These are phyloP conservation scores for Lotus japonicus DNA, from an alignment of 306 rosid genomes.

Conservation along the genomic window DNA sequence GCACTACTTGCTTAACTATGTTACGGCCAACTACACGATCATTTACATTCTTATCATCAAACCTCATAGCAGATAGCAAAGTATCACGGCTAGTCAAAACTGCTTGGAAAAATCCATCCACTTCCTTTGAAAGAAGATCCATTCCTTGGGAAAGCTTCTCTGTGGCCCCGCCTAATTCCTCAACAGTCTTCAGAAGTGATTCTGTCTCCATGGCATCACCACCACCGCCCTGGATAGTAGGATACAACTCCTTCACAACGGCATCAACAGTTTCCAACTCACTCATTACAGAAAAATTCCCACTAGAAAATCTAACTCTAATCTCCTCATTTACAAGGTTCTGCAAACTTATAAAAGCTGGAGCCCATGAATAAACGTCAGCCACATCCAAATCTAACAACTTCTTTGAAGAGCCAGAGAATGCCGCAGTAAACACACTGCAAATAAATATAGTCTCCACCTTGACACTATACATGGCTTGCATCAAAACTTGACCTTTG, in stretches of 20 bases:
- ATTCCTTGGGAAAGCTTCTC: conserved; percentile 60
- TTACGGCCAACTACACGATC: conserved; percentile 24
- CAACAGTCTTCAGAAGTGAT: conserved; percentile 24
- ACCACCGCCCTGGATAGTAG: conserved; percentile 48
- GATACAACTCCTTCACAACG: conserved; percentile 44
- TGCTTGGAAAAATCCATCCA: conserved; percentile 55
- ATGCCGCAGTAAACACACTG: conserved; percentile 54
- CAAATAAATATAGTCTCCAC: conserved; percentile 63
- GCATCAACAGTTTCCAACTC: conserved; percentile 64
- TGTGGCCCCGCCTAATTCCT: conserved; percentile 33
- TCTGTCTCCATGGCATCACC: conserved; percentile 22
- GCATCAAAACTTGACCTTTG: conserved; percentile 78
- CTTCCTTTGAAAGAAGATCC: conserved; percentile 65
- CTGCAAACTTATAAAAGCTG: conserved; percentile 52
- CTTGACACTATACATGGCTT: conserved; percentile 77
- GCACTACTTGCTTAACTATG: conserved; percentile 14
- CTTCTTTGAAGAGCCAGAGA: conserved; percentile 51
- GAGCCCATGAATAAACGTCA: conserved; percentile 54
- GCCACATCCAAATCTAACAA: conserved; percentile 42
- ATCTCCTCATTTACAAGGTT: conserved; percentile 58
- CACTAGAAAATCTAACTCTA: conserved; percentile 34
- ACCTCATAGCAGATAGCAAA: conserved; percentile 51
- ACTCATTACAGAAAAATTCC: conserved; percentile 34
- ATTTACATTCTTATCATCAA: conserved; percentile 29
- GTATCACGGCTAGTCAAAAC: conserved; percentile 66